Percentiles rank a stretch among this genome's conserved stretches.
Evolutionary conservation across 2,329 filamentous ascomycete genomes (phyloP).

Genomic region (Apiospora saccharicola): DNA sequence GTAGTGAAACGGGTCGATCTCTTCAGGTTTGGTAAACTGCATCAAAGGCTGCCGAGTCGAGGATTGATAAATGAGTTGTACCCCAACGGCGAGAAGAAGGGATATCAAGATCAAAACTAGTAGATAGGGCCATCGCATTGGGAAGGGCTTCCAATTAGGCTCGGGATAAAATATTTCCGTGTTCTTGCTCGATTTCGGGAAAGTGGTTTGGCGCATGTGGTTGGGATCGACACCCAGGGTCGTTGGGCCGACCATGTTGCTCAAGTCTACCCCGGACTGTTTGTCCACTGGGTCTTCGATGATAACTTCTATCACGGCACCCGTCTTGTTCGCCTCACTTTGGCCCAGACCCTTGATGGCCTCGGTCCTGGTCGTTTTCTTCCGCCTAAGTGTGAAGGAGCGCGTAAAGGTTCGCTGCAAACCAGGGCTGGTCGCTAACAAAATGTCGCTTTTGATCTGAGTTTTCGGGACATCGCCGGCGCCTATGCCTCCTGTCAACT

Average conservation of each 20-base stretch:
- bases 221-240: slow-evolving; percentile 35
- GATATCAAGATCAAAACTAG: slow-evolving; percentile 61
- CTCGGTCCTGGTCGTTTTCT: slow-evolving; percentile 39
- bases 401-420: slow-evolving; percentile 47
- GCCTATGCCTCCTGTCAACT: slow-evolving; percentile 65
- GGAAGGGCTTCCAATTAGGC: slow-evolving; percentile 72
- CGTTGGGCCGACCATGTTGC: slow-evolving; percentile 56
- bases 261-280: slow-evolving; percentile 56
- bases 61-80: slow-evolving; percentile 63
- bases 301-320: slow-evolving; percentile 66
- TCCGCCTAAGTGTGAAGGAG: slow-evolving; percentile 50
- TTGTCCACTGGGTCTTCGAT: slow-evolving; percentile 47
- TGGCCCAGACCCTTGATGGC: slow-evolving; percentile 61
- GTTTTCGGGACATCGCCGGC: slow-evolving; percentile 58
- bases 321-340: slow-evolving; percentile 65
- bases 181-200: slow-evolving; percentile 47
- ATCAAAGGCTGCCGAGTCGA: slow-evolving; percentile 56
- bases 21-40: slow-evolving; percentile 55
- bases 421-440: slow-evolving; percentile 49
- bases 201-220: slow-evolving; percentile 47
- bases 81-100: slow-evolving; percentile 55
- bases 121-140: slow-evolving; percentile 70
- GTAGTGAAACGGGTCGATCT: slow-evolving; percentile 61
- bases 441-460: slow-evolving; percentile 57
- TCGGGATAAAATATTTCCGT: slow-evolving; percentile 66